Evolutionary conservation across 2,329 filamentous ascomycete genomes (phyloP), one percentile per base, ranked within the genome.

Genomic region (Sclerotinia glacialis): DNA sequence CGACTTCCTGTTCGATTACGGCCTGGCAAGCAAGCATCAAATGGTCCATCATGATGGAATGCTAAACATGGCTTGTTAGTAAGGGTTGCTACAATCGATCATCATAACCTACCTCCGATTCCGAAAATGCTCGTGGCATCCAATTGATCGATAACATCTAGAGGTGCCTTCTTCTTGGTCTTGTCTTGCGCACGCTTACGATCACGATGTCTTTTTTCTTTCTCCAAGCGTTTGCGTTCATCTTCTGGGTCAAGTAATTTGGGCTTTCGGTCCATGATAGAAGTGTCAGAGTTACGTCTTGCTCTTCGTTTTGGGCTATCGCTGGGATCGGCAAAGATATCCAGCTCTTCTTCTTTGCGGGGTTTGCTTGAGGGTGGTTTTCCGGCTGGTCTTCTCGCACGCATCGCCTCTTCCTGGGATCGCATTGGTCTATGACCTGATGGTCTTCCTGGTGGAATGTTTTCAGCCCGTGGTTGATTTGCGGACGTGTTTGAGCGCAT

Each of bases 61-160:
- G 97, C 93, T 96, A 74, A 49, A n/a, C 26, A 42, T 7, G 34
- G 37, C 72, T 67, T 71, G 67, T 21, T 52, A 40, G 53, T 26
- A 49, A 31, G n/a, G 8, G 28, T 49, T 49, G 14, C 23, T 26
- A 7, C 21, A n/a, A 60, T 49, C n/a, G 28, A 60, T 47, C 23
- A 60, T 49, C 4, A 49, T 37, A 56, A 87, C 91, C 80, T 82
- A 96, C 92, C 82, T 79, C 94, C 93, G 74, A 90, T 92, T 67
- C 95, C 94, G 76, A 96, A 97, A 72, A 98, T 96, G 77, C 93
- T 93, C 5, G 93, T 97, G 69, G 95, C 93, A 80, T 98, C 95
- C 71, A 99, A 82, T 77, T 97, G 94, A 80, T 99, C 95, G 74
- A 99, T 98, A 55, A 98, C 85, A 77, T 99, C 95, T 71, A 98